phyloP scores from a whole-genome alignment of 192 early-diverging fungal species.

The Entomortierella chlamydospora region DNA sequence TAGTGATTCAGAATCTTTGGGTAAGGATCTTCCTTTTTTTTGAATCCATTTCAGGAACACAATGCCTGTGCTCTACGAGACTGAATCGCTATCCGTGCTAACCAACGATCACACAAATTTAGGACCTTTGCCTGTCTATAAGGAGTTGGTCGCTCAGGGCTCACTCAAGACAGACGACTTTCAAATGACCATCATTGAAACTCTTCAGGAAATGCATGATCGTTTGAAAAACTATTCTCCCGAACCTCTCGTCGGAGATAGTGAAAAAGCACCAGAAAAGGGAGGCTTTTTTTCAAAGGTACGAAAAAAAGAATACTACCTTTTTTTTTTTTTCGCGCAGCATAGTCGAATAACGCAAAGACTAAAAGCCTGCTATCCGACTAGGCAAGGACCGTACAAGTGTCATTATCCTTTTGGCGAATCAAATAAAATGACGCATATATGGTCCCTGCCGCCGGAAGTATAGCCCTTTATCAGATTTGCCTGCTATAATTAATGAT shows the following conservation, averaged over 20 bases:
- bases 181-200: constrained; percentile 73
- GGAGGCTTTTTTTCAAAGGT: constrained; percentile 39
- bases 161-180: constrained; percentile 74
- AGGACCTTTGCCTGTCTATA: constrained; percentile 61
- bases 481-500: too few relatives aligned
- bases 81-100: too few relatives aligned
- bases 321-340: too few relatives aligned
- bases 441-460: too few relatives aligned
- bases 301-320: background rate
- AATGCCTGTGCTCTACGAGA: too few relatives aligned
- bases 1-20: background rate
- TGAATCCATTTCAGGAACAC: background rate
- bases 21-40: background rate
- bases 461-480: too few relatives aligned
- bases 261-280: constrained; percentile 11
- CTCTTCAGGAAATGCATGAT: constrained; percentile 74
- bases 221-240: constrained; percentile 70
- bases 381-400: too few relatives aligned
- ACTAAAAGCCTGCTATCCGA: too few relatives aligned
- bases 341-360: too few relatives aligned
- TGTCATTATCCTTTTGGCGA: too few relatives aligned
- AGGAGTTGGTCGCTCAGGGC: constrained; percentile 61
- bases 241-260: constrained; percentile 26
- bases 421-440: too few relatives aligned
- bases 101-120: background rate